Percentiles rank a stretch among this genome's conserved stretches.
Evolutionary conservation across 1,284 basidiomycete genomes (phyloP).

Genomic region (Marasmius tenuissimus): DNA sequence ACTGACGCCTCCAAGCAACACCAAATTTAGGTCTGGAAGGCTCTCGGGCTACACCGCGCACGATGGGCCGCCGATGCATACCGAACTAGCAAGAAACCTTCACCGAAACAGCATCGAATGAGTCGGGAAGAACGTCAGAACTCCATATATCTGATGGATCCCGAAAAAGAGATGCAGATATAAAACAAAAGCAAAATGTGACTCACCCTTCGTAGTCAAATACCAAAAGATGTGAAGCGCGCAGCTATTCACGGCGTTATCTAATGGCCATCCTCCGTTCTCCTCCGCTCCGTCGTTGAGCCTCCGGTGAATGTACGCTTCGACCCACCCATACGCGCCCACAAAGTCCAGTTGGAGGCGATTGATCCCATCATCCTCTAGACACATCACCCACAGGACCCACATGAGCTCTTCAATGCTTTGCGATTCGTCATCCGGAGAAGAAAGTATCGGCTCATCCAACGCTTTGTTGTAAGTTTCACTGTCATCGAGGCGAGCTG

Average conservation of each 20-base stretch:
- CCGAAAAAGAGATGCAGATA: no score
- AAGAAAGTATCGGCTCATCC: background rate
- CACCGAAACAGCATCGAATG: no score
- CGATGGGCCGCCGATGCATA: no score
- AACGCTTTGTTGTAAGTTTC: constrained; percentile 17
- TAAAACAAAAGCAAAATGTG: no score
- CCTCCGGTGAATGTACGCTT: constrained; percentile 41
- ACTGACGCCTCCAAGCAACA: no score
- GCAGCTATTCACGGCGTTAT: constrained; percentile 47
- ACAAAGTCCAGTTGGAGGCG: constrained; percentile 56
- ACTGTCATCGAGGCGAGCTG: constrained; percentile 30
- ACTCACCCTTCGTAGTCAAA: constrained; percentile 47
- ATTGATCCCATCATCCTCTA: constrained; percentile 80
- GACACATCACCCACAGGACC: constrained; percentile 61
- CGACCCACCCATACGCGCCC: constrained; percentile 46
- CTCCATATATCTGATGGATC: no score
- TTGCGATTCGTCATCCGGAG: background rate
- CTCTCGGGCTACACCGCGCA: no score
- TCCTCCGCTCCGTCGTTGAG: constrained; percentile 38
- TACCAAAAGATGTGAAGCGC: constrained; percentile 69
- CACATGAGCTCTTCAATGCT: constrained; percentile 46
- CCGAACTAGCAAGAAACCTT: no score
- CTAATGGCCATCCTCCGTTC: constrained; percentile 56
- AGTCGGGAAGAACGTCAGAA: no score
- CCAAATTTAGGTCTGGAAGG: no score